Conservation (phyloP, 1,139 yeast genomes). For the Debaryomyces udenii region DNA sequence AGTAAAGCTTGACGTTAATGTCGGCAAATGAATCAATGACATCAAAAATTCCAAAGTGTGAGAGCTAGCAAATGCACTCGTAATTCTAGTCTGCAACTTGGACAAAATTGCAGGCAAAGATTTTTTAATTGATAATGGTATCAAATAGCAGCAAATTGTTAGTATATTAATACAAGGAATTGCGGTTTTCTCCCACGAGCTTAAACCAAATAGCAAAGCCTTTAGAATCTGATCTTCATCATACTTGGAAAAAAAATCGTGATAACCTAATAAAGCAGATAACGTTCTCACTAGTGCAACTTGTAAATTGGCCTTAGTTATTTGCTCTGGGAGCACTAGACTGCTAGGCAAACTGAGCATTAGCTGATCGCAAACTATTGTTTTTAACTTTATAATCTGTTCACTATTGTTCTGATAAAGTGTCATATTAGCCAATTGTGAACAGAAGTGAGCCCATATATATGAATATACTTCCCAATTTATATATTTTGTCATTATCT, state of each 20-base stretch:
- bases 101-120: slow-evolving; percentile 66
- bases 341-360: slow-evolving; percentile 50
- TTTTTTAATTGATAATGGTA: slow-evolving; percentile 73
- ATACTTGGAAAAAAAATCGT: slow-evolving; percentile 54
- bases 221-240: slow-evolving; percentile 74
- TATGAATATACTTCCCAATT: slow-evolving; percentile 76
- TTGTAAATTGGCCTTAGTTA: slow-evolving; percentile 64
- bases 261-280: slow-evolving; percentile 71
- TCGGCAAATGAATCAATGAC: slow-evolving; percentile 67
- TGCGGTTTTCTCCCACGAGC: slow-evolving; percentile 79
- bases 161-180: slow-evolving; percentile 77
- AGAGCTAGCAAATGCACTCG: slow-evolving; percentile 68
- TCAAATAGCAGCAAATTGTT: slow-evolving; percentile 78
- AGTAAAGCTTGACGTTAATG: slow-evolving; percentile 70
- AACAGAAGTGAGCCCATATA: slow-evolving; percentile 68
- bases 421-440: slow-evolving; percentile 66
- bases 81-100: slow-evolving; percentile 71
- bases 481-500: slow-evolving; percentile 55
- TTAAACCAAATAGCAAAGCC: slow-evolving; percentile 64
- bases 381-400: slow-evolving; percentile 50
- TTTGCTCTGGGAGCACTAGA: slow-evolving; percentile 45
- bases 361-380: slow-evolving; percentile 63
- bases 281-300: slow-evolving; percentile 67
- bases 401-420: slow-evolving; percentile 53
- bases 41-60: slow-evolving; percentile 77